A percentile compares a stretch with the other conserved stretches of the same genome.
These are phyloP conservation scores for Acacia melanoxylon DNA, from an alignment of 306 rosid species.

Conservation along the genomic window DNA sequence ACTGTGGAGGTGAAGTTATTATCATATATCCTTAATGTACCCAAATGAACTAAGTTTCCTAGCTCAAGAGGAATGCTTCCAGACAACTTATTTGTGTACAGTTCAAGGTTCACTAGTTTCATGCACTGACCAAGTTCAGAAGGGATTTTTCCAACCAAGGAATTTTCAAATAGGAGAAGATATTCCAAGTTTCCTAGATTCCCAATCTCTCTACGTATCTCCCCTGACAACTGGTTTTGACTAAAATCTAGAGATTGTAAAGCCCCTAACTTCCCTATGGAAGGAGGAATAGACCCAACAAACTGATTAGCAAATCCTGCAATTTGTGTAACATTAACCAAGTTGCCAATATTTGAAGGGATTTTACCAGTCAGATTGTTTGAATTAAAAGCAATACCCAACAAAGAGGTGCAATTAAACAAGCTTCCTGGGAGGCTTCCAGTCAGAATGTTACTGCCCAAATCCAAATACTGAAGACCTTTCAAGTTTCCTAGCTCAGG, in stretches of 20 bases:
- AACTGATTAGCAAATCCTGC: constrained; percentile 49
- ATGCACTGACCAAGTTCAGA: constrained; percentile 55
- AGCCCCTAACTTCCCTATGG: constrained; percentile 56
- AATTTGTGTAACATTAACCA: constrained; percentile 45
- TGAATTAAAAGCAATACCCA: constrained; percentile 39
- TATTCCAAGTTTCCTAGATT: constrained; percentile 50
- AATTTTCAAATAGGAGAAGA: constrained; percentile 50
- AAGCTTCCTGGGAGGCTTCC: constrained; percentile 75
- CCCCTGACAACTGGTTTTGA: constrained; percentile 64
- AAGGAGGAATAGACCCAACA: constrained; percentile 64
- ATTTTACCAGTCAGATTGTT: constrained; percentile 68
- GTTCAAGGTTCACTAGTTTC: constrained; percentile 55
- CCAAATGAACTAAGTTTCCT: constrained; percentile 56
- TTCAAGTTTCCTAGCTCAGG: constrained; percentile 54
- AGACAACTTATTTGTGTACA: constrained; percentile 47
- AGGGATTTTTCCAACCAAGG: constrained; percentile 64
- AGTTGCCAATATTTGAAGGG: constrained; percentile 62
- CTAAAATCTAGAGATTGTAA: constrained; percentile 63
- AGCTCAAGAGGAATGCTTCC: constrained; percentile 73
- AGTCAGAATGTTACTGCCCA: constrained; percentile 50
- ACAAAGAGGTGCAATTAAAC: constrained; percentile 66
- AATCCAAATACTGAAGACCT: constrained; percentile 49
- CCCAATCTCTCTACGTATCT: constrained; percentile 61
- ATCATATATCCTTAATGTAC: constrained; percentile 44
- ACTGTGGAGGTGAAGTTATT: constrained; percentile 65